phyloP scores from a whole-genome alignment of 1,284 basidiomycete genomes.

The Mycocalia duriaeana region DNA sequence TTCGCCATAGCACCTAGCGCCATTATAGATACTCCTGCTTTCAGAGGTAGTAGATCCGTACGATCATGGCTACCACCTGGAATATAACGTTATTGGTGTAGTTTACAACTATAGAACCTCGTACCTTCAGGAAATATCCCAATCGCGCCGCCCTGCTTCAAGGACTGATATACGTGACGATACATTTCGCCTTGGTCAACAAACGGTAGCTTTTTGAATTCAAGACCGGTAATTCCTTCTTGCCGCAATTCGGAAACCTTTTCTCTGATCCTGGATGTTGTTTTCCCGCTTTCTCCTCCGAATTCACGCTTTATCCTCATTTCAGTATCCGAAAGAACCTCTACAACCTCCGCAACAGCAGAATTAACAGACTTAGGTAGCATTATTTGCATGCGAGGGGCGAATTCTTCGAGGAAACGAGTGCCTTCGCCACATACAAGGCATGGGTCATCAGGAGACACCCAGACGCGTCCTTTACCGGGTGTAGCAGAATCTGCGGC shows the following conservation, averaged over 20 bases:
- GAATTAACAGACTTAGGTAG: conserved; percentile 82
- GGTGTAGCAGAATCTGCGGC: conserved; percentile 85
- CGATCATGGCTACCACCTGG: conserved; percentile 94
- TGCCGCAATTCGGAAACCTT: conserved; percentile 53
- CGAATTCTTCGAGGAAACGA: conserved; percentile 74
- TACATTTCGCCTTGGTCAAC: conserved; percentile 96
- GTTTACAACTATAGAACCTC: conserved; percentile 10
- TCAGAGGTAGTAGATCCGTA: conserved; percentile 89
- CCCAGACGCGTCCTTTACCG: conserved; percentile 71
- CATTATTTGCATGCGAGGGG: conserved; percentile 83
- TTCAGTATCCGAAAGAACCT: conserved; percentile 88
- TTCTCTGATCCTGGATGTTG: conserved; percentile 65
- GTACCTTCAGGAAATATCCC: conserved; percentile 96
- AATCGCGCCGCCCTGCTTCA: conserved; percentile 86
- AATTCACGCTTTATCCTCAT: conserved; percentile 87
- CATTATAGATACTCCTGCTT: conserved; percentile 96
- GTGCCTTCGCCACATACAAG: conserved; percentile 80
- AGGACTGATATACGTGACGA: conserved; percentile 83
- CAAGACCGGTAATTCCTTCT: conserved; percentile 55
- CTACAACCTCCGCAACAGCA: conserved; percentile 78
- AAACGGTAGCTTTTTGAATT: conserved; percentile 78
- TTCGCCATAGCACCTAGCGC: conserved; percentile 96
- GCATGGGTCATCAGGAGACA: conserved; percentile 76
- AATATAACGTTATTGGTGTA: conserved; percentile 5
- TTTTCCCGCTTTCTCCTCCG: conserved; percentile 76